A percentile compares a stretch with the other conserved stretches of the same genome.
Evolutionary conservation across 2,329 filamentous ascomycete genomes (phyloP).

Genomic region (Diaporthe citrichinensis): DNA sequence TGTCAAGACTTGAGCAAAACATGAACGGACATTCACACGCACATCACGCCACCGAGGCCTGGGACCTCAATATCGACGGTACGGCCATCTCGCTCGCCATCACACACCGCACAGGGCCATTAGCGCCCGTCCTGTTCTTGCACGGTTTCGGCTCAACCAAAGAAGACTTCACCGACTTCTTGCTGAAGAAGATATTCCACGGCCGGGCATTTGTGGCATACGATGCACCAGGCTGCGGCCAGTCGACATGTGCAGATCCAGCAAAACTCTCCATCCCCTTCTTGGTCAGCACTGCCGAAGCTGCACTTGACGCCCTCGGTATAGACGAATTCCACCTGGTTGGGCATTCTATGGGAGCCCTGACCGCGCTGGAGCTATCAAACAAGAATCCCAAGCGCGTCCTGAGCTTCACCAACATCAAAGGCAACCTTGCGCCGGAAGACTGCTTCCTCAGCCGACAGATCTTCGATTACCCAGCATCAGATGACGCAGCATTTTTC

Average conservation of each 20-base stretch:
- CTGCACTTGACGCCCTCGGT: background rate
- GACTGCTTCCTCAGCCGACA: slow-evolving; percentile 14
- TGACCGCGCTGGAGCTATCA: background rate
- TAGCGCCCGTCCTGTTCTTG: background rate
- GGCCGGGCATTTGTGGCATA: background rate
- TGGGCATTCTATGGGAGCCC: background rate
- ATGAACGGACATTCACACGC: background rate
- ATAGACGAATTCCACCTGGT: slow-evolving; percentile 2
- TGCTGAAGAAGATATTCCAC: background rate
- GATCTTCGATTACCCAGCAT: slow-evolving; percentile 7
- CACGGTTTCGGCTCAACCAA: background rate
- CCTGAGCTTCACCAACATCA: slow-evolving; percentile 12
- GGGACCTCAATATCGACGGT: slow-evolving; percentile 1
- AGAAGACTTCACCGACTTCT: background rate
- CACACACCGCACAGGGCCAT: background rate
- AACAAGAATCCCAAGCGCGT: background rate
- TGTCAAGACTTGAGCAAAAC: background rate
- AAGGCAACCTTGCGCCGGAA: slow-evolving; percentile 2
- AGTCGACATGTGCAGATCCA: background rate
- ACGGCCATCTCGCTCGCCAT: background rate
- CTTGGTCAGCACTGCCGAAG: background rate
- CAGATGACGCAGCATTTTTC: background rate
- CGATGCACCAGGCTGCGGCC: slow-evolving; percentile 9
- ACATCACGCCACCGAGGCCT: background rate
- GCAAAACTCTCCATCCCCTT: slow-evolving; percentile 1